Conservation (phyloP, 2,329 filamentous ascomycete genomes). For the Pyrenophora tritici-repentis region DNA sequence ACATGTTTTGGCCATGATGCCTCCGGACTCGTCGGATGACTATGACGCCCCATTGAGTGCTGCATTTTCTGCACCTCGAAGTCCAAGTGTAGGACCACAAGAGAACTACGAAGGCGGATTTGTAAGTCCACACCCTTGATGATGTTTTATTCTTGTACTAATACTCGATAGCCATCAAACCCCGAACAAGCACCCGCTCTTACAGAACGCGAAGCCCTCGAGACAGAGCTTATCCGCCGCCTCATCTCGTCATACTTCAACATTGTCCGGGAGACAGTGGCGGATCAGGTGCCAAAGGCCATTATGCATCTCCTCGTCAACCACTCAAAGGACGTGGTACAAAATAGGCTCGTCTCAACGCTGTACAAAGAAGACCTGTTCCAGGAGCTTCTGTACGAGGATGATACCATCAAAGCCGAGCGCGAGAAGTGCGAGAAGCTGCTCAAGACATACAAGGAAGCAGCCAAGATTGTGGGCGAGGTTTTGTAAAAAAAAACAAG, state of each 20-base stretch:
- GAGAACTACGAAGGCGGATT: slow-evolving; percentile 57
- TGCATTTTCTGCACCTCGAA: slow-evolving; percentile 21
- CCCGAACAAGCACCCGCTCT: slow-evolving; percentile 76
- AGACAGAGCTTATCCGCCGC: slow-evolving; percentile 94
- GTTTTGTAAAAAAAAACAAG: slow-evolving; percentile 57
- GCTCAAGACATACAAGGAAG: slow-evolving; percentile 93
- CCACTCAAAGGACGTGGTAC: slow-evolving; percentile 96
- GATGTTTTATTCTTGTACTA: slow-evolving; percentile 15
- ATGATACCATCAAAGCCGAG: slow-evolving; percentile 96
- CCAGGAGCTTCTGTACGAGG: slow-evolving; percentile 92
- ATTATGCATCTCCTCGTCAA: slow-evolving; percentile 99
- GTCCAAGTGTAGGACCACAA: slow-evolving; percentile 5
- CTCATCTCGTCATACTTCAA: slow-evolving; percentile 99
- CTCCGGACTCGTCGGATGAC: slow-evolving; percentile 49
- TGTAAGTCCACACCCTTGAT: slow-evolving; percentile 55
- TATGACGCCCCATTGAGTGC: slow-evolving; percentile 45
- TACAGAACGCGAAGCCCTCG: slow-evolving; percentile 93
- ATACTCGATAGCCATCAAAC: slow-evolving; percentile 42
- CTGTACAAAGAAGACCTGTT: slow-evolving; percentile 92
- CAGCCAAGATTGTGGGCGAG: slow-evolving; percentile 96
- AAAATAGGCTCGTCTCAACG: slow-evolving; percentile 94
- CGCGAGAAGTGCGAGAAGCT: slow-evolving; percentile 98
- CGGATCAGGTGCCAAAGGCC: slow-evolving; percentile 96
- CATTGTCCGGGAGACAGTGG: slow-evolving; percentile 97
- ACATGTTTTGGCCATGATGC: slow-evolving; percentile 49